A percentile compares a stretch with the other conserved stretches of the same genome.
phyloP scores from a whole-genome alignment of 495 filamentous ascomycete species.

The Tuber microsphaerosporum region DNA sequence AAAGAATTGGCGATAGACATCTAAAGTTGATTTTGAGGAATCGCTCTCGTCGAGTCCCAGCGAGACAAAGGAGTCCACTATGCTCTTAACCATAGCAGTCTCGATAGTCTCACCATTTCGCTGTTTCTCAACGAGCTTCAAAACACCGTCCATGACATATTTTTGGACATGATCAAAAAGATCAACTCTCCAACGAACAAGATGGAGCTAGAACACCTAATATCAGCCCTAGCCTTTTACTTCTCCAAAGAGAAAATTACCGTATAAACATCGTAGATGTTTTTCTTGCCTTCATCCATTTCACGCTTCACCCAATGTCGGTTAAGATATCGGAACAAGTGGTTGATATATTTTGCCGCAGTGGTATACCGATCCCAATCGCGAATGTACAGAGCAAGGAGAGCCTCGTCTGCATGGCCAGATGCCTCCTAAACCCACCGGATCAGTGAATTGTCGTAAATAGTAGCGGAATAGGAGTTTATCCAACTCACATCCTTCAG shows the following conservation, averaged over 20 bases:
- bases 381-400: slow-evolving; percentile 89
- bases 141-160: slow-evolving; percentile 88
- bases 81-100: slow-evolving; percentile 89
- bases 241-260: slow-evolving; percentile 12
- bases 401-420: slow-evolving; percentile 75
- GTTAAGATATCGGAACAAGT: slow-evolving; percentile 94
- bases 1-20: slow-evolving; percentile 87
- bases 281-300: slow-evolving; percentile 98
- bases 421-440: slow-evolving; percentile 53
- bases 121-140: slow-evolving; percentile 95
- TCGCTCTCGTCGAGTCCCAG: slow-evolving; percentile 91
- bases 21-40: slow-evolving; percentile 83
- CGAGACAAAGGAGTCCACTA: slow-evolving; percentile 95
- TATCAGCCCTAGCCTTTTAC: slow-evolving; percentile 7
- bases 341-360: slow-evolving; percentile 92
- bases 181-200: slow-evolving; percentile 88
- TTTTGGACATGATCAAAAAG: slow-evolving; percentile 75
- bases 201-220: slow-evolving; percentile 52
- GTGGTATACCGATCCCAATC: slow-evolving; percentile 95
- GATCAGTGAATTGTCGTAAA: slow-evolving; percentile 17
- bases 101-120: slow-evolving; percentile 97
- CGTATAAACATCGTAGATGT: slow-evolving; percentile 96
- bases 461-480: background rate
- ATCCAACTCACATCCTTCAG: slow-evolving; percentile 46
- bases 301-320: slow-evolving; percentile 98